Evolutionary conservation across 2,329 filamentous ascomycete species (phyloP).

Genomic region (Botrytis pseudocinerea): DNA sequence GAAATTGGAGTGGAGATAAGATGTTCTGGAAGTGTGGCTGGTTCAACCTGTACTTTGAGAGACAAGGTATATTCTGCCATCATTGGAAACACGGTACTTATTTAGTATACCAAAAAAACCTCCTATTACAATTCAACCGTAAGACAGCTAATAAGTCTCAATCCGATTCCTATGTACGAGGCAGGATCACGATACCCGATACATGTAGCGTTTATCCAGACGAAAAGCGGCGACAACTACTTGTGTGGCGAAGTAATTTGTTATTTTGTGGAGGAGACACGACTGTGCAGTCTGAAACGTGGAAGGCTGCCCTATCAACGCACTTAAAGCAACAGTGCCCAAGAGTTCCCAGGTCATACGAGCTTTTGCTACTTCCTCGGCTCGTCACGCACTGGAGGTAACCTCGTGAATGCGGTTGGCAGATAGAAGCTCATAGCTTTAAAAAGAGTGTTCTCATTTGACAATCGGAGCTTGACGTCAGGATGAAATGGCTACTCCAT

Average conservation of each 20-base stretch:
- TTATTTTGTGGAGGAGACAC: not conserved
- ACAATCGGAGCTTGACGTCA: not conserved
- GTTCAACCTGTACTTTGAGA: not conserved
- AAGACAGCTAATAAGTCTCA: not conserved
- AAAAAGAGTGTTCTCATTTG: not conserved
- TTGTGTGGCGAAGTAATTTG: slow-evolving; percentile 18
- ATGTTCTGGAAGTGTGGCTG: slow-evolving; percentile 16
- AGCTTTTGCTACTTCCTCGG: not conserved
- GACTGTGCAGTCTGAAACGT: slow-evolving; percentile 5
- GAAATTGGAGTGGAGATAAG: slow-evolving; percentile 12
- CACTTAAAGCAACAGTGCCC: slow-evolving; percentile 6
- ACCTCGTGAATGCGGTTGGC: not conserved
- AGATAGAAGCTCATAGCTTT: not conserved
- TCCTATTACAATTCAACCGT: not conserved
- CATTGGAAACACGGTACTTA: not conserved
- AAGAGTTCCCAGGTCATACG: not conserved
- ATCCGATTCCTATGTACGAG: not conserved
- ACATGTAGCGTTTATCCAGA: not conserved
- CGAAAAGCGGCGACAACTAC: not conserved
- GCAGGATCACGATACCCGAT: slow-evolving; percentile 2
- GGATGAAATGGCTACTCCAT: not conserved
- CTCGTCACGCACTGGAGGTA: not conserved
- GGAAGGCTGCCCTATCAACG: slow-evolving; percentile 11
- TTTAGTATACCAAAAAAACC: not conserved
- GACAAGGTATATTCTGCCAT: not conserved